These are phyloP conservation scores for Quercus gilva DNA, from an alignment of 306 rosid species.

Conservation along the genomic window DNA sequence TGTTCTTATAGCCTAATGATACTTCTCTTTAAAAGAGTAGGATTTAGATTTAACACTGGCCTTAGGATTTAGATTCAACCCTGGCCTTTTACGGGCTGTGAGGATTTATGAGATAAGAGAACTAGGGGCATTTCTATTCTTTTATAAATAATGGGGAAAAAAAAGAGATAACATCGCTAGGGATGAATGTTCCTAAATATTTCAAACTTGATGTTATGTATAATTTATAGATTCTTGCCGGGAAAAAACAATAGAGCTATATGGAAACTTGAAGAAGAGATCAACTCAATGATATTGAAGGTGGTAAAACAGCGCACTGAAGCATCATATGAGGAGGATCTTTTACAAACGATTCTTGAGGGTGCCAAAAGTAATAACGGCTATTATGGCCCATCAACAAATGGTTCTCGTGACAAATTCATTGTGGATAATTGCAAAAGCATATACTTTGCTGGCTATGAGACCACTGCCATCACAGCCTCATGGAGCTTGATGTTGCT, in stretches of 20 bases:
- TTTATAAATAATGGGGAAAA: too few relatives aligned
- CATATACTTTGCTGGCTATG: slow-evolving; percentile 32
- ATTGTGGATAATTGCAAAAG: slow-evolving; percentile 38
- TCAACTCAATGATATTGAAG: slow-evolving; percentile 38
- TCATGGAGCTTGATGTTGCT: slow-evolving; percentile 29
- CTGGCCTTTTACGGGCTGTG: too few relatives aligned
- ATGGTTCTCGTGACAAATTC: slow-evolving; percentile 22
- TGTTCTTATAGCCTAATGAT: background rate
- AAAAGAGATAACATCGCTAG: too few relatives aligned
- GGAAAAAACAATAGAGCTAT: slow-evolving; percentile 43
- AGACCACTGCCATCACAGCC: slow-evolving; percentile 19
- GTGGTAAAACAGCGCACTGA: slow-evolving; percentile 41
- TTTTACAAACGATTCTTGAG: slow-evolving; percentile 61
- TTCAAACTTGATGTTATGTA: background rate
- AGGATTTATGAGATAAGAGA: too few relatives aligned
- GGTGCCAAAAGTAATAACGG: slow-evolving; percentile 40
- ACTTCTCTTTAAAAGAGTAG: too few relatives aligned
- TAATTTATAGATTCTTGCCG: slow-evolving; percentile 50
- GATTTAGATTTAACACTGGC: too few relatives aligned
- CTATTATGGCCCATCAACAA: background rate
- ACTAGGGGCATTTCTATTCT: too few relatives aligned
- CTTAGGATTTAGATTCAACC: too few relatives aligned
- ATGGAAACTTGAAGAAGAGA: slow-evolving; percentile 65
- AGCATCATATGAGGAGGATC: slow-evolving; percentile 45
- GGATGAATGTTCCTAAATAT: background rate